Conservation (phyloP, 306 rosid genomes). For the Prinsepia uniflora region DNA sequence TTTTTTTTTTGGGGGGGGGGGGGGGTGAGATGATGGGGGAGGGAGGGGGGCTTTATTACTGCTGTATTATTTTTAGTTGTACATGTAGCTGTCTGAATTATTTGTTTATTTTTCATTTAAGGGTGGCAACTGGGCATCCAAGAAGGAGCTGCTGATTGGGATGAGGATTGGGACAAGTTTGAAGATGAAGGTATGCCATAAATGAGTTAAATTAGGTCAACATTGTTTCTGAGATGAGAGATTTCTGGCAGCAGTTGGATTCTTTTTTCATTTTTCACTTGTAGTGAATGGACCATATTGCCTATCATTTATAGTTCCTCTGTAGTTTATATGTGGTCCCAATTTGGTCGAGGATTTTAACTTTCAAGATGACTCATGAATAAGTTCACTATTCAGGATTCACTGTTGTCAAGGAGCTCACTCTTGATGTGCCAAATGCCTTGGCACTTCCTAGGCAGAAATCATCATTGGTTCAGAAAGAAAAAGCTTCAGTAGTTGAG, state of each 20-base stretch:
- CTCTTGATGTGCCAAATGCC: constrained; percentile 75
- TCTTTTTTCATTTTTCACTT: not conserved
- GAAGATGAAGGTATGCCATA: constrained; percentile 79
- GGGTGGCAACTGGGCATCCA: constrained; percentile 98
- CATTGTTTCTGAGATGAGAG: not conserved
- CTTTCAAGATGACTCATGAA: constrained; percentile 22
- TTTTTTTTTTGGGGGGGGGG: too few relatives aligned
- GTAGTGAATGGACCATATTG: not conserved
- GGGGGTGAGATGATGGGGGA: too few relatives aligned
- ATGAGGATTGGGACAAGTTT: constrained; percentile 92
- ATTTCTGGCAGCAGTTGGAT: not conserved
- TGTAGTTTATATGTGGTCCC: not conserved
- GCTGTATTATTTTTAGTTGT: not conserved
- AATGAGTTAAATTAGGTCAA: constrained; percentile 15
- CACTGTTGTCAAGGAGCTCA: constrained; percentile 78
- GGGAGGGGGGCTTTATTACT: not conserved
- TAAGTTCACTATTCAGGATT: constrained; percentile 56
- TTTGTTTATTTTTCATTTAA: constrained; percentile 29
- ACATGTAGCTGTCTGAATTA: constrained; percentile 6
- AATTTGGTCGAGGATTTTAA: constrained; percentile 1
- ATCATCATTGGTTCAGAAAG: constrained; percentile 29
- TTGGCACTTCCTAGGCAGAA: constrained; percentile 72
- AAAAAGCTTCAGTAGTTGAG: constrained; percentile 34
- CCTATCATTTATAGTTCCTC: not conserved
- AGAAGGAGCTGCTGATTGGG: constrained; percentile 94